These are phyloP conservation scores for Inonotus obliquus DNA, from an alignment of 1,284 basidiomycete genomes.

Conservation along the genomic window DNA sequence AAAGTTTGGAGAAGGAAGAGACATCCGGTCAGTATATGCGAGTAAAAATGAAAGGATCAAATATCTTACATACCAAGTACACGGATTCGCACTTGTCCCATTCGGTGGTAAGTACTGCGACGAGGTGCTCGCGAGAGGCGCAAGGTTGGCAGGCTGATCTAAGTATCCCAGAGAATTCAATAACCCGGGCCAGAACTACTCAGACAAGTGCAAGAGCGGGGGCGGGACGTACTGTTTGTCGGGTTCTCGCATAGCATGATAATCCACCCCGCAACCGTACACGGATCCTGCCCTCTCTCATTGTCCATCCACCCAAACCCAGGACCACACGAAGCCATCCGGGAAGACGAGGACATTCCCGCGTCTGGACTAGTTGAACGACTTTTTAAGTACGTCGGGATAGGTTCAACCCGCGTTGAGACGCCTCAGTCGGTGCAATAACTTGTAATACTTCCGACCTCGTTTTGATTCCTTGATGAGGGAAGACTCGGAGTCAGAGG, in stretches of 20 bases:
- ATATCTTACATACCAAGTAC: constrained; percentile 13
- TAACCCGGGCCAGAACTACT: background rate
- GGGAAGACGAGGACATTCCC: background rate
- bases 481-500: no score
- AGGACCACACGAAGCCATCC: constrained; percentile 4
- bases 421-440: no score
- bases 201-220: background rate
- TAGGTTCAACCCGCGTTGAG: background rate
- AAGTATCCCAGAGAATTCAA: background rate
- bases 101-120: constrained; percentile 5
- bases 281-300: constrained; percentile 13
- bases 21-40: background rate
- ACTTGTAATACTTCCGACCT: no score
- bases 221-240: background rate
- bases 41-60: background rate
- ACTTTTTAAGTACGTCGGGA: no score
- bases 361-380: no score
- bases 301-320: constrained; percentile 17
- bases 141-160: background rate
- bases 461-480: no score
- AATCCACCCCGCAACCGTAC: constrained; percentile 12
- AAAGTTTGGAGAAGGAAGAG: background rate
- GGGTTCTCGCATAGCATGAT: background rate
- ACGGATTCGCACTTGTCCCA: background rate
- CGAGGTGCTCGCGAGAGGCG: background rate